Evolutionary conservation across 805 yeast genomes (phyloP).

Genomic region (Candida fluviatilis): DNA sequence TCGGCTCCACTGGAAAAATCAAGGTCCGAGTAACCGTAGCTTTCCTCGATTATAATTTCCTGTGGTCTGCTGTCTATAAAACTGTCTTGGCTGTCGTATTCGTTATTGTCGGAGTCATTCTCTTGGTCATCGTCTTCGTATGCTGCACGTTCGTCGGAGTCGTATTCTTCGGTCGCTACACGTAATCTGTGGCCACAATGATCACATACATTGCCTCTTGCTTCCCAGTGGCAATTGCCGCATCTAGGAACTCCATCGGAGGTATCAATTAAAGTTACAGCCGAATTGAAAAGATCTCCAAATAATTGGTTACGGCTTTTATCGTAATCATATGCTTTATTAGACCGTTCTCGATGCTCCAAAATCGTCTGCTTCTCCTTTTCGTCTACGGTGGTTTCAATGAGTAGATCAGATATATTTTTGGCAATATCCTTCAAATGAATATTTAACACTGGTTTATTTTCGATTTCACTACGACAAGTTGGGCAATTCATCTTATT

Average conservation of each 20-base stretch:
- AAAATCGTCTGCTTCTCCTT: constrained; percentile 18
- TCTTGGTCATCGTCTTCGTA: constrained; percentile 30
- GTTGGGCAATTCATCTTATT: constrained; percentile 62
- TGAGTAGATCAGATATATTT: constrained; percentile 33
- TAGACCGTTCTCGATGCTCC: constrained; percentile 22
- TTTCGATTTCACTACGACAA: constrained; percentile 49
- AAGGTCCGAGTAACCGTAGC: constrained; percentile 4
- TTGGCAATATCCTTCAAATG: constrained; percentile 45
- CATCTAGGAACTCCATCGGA: constrained; percentile 75
- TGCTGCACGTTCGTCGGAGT: constrained; percentile 36
- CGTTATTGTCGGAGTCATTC: constrained; percentile 11
- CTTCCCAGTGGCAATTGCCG: constrained; percentile 77
- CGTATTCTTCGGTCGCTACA: constrained; percentile 28
- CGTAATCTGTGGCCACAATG: constrained; percentile 61
- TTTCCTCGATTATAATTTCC: background rate
- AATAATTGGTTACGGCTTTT: constrained; percentile 36
- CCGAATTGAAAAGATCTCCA: constrained; percentile 47
- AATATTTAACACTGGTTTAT: constrained; percentile 51
- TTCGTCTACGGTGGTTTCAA: constrained; percentile 25
- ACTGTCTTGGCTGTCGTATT: constrained; percentile 30
- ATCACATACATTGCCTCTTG: constrained; percentile 59
- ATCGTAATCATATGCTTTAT: constrained; percentile 39
- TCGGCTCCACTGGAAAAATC: constrained; percentile 6
- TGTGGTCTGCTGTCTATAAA: constrained; percentile 25
- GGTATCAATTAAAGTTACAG: constrained; percentile 51